These are phyloP conservation scores for Cryoendolithus antarcticus DNA, from an alignment of 2,329 filamentous ascomycete genomes.

Conservation along the genomic window DNA sequence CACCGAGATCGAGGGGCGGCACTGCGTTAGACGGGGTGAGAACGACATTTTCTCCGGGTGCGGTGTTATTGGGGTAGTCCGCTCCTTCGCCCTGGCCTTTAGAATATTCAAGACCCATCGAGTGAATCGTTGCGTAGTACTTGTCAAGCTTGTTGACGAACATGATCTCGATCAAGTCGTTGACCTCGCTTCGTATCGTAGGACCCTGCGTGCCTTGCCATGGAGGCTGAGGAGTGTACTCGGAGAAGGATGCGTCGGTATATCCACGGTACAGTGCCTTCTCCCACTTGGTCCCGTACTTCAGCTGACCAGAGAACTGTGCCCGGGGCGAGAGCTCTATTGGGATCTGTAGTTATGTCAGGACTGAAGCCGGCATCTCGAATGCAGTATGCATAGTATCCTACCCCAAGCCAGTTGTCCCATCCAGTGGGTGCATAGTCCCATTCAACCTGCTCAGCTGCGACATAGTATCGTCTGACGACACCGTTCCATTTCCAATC, in stretches of 20 bases:
- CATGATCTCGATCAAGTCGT: conserved; percentile 18
- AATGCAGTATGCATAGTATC: no score
- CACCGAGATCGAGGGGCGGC: conserved; percentile 6
- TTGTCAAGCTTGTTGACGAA: conserved; percentile 15
- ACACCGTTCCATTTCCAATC: conserved; percentile 13
- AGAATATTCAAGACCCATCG: conserved; percentile 16
- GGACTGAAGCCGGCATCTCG: background rate
- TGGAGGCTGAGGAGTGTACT: conserved; percentile 12
- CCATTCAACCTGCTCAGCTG: conserved; percentile 17
- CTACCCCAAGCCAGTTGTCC: conserved; percentile 18
- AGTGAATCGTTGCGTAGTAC: conserved; percentile 18
- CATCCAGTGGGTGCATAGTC: conserved; percentile 17
- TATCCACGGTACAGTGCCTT: conserved; percentile 23
- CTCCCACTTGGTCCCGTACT: conserved; percentile 14
- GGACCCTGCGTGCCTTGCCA: conserved; percentile 18
- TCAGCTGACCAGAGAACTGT: conserved; percentile 6
- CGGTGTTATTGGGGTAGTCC: conserved; percentile 14
- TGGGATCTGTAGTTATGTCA: conserved; percentile 7
- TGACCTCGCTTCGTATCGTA: conserved; percentile 15
- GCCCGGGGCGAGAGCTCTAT: conserved; percentile 11
- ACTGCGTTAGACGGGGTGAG: conserved; percentile 11
- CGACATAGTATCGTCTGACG: conserved; percentile 16
- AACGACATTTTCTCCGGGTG: conserved; percentile 7
- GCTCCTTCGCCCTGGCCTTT: conserved; percentile 14
- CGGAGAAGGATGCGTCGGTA: conserved; percentile 16